Evolutionary conservation across 2,329 filamentous ascomycete genomes (phyloP), one percentile per base, ranked within the genome.

Genomic region (Fusarium devonianum): DNA sequence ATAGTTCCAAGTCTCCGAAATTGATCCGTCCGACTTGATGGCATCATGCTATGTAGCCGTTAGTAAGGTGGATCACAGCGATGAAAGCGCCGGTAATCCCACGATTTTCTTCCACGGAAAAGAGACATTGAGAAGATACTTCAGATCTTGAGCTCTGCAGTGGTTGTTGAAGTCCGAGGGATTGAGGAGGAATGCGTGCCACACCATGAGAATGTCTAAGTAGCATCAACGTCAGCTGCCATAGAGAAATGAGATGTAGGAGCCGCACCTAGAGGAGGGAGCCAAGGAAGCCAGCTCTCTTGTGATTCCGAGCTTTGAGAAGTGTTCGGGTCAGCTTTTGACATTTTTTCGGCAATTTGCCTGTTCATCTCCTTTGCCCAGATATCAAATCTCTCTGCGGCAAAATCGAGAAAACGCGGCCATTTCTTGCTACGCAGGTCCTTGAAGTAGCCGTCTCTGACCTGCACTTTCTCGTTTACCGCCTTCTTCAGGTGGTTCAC

Each of bases 161-260:
- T 53, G 56, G 13, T 41, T 43, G 7, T 40, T 14, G 13, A 35
- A 61, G 32, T 56, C 43, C 7, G 14, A 21, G n/a, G 58, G 58
- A 14, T 61, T 61, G 6, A 61, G 55, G 0, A 61, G 25, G 17
- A 62, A 61, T 13, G 54, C 51, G 34, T 61, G 58, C 58, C 58
- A 61, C 4, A 61, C 33, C 50, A 61, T 59, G 16, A 61, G 58
- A 0, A 61, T 21, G 23, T 61, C 58, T 56, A 30, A 3, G 13
- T 2, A 21, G 25, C 4, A 1, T 4, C 3, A 25, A 19, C 2
- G 23, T 60, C 17, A 60, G 37, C n/a, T 13, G 11, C 2, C 2
- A 12, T 3, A 4, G 11, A 5, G 1, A 5, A 3, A 8, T 0
- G 11, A 10, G 9, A 21, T n/a, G 21, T 3, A n/a, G 5, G 19